phyloP scores from a whole-genome alignment of 495 filamentous ascomycete genomes.

The Neurospora sp. region DNA sequence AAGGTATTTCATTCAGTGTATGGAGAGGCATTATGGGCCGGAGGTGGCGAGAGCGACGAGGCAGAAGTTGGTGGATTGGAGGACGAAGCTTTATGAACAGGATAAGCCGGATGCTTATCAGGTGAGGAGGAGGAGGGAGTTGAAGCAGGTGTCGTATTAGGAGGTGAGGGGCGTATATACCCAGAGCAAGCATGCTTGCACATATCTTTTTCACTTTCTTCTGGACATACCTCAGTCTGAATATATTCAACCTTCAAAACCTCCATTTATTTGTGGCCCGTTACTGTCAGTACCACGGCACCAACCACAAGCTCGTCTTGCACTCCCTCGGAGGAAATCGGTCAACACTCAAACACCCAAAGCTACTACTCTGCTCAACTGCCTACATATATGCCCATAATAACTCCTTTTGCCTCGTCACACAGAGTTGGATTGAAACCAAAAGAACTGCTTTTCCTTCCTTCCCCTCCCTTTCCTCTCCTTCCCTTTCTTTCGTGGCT shows the following conservation, averaged over 20 bases:
- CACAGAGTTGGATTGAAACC: too few species aligned
- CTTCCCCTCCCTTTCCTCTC: too few species aligned
- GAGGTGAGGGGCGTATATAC: neutral
- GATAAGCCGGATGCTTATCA: neutral
- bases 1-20: slow-evolving; percentile 26
- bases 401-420: too few species aligned
- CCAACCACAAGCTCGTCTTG: neutral
- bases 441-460: too few species aligned
- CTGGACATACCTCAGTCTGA: neutral
- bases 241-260: neutral
- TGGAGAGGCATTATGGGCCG: slow-evolving; percentile 21
- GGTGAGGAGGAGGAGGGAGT: neutral
- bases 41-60: slow-evolving; percentile 11
- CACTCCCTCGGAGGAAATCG: neutral
- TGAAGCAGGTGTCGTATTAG: neutral
- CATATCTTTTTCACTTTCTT: neutral
- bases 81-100: neutral
- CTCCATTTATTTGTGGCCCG: neutral
- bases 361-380: too few species aligned
- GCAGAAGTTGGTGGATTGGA: neutral
- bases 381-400: too few species aligned
- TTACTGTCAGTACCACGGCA: neutral
- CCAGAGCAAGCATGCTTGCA: neutral
- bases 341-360: neutral
- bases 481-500: too few species aligned